These are phyloP conservation scores for Myxozyma sirexii DNA, from an alignment of 805 yeast genomes.

Conservation along the genomic window DNA sequence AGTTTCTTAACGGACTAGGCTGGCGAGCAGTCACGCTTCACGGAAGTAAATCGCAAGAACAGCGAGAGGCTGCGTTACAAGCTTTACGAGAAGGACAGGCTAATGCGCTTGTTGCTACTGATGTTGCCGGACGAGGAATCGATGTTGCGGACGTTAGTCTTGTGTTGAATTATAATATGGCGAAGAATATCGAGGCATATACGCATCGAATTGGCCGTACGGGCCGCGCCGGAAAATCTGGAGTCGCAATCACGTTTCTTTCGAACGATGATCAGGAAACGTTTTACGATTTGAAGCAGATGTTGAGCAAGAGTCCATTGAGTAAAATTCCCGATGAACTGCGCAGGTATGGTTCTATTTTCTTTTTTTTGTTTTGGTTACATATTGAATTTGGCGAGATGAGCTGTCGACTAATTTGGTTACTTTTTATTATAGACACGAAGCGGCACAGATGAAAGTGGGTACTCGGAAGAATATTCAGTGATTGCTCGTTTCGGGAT, in stretches of 20 bases:
- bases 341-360: conserved; percentile 15
- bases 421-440: conserved; percentile 5
- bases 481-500: neutral
- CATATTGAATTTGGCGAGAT: neutral
- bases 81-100: conserved; percentile 58
- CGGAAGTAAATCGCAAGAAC: conserved; percentile 83
- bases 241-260: conserved; percentile 74
- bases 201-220: conserved; percentile 95
- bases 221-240: conserved; percentile 87
- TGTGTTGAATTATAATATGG: conserved; percentile 86
- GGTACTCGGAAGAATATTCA: conserved; percentile 19
- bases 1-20: conserved; percentile 51
- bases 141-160: conserved; percentile 86
- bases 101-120: conserved; percentile 82
- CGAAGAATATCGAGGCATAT: conserved; percentile 75
- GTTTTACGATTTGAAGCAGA: conserved; percentile 54
- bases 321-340: conserved; percentile 50
- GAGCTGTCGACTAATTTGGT: no score
- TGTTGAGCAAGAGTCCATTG: conserved; percentile 49
- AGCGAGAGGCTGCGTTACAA: conserved; percentile 75
- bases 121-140: conserved; percentile 94
- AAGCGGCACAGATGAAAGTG: conserved; percentile 7
- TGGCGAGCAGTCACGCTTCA: conserved; percentile 67
- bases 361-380: neutral
- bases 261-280: conserved; percentile 57